Base-by-base conservation (phyloP, 768 basidiomycete species). In the Thelephora ganbajun region DNA sequence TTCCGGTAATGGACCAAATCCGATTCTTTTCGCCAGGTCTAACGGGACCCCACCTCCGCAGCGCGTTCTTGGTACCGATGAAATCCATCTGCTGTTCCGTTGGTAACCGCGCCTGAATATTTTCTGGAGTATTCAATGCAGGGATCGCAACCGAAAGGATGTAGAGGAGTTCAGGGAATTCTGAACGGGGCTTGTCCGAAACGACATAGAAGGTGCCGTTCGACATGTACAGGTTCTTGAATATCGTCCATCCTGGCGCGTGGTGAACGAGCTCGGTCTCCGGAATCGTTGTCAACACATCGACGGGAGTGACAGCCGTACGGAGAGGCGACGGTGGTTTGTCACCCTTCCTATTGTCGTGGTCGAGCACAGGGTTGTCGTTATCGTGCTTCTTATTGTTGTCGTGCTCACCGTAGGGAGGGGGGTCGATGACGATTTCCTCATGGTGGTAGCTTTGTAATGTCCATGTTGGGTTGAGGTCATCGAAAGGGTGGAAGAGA, bases 221-320 rank as follows among this genome's bases (percentile, higher is more conserved):
- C 43, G 79, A 75, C 77, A 90, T 72, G 71, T 93, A 93, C 3
- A 93, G 59, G 59, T 90, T 80, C 22, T 73, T 72, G 61, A 87
- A 88, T 30, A 90, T 63, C 0, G 90, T 90, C 87, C 89, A 92
- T 35, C 89, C 88, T 23, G 80, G 80, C 4, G 79, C 80, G 48
- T 86, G 83, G 19, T 75, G 69, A 11, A 78, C 61, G 23, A 86
- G 57, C 12, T 70, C 65, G 0, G 83, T 84, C 42, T 69, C 64
- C 0, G 77, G 77, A 2, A 83, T 50, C 12, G 45, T 18, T 41
- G 11, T 18, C 46, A 30, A 2, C 19, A 41, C 39, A 41, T 41
- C 39, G 14, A 41, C 39, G 30, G 14, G 13, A 35, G 14, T 44
- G 20, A 36, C 37, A 22, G 7, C 39, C 4, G 22, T 6, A 22